Evolutionary conservation across 2,329 filamentous ascomycete species (phyloP).

Genomic region (Penicillium brasilianum): DNA sequence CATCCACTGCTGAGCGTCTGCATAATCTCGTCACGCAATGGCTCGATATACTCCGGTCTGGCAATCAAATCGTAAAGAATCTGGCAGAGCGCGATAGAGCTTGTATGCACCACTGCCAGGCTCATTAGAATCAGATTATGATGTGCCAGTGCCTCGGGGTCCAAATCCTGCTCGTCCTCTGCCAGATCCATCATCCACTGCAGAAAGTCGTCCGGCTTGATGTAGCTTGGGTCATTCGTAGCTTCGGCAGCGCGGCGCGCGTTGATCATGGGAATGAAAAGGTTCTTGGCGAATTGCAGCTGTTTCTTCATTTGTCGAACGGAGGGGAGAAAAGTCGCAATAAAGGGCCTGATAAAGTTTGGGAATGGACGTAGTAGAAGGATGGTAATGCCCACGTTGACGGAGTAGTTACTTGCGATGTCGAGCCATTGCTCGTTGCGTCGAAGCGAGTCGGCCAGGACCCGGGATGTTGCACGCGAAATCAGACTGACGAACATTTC

Average conservation of each 20-base stretch:
- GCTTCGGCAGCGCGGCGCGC: slow-evolving; percentile 33
- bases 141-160: slow-evolving; percentile 33
- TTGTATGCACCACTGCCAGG: slow-evolving; percentile 37
- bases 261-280: slow-evolving; percentile 43
- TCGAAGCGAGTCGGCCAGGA: slow-evolving; percentile 45
- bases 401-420: slow-evolving; percentile 40
- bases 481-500: slow-evolving; percentile 41
- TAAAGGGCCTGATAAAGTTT: slow-evolving; percentile 38
- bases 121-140: slow-evolving; percentile 35
- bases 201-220: slow-evolving; percentile 38
- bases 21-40: slow-evolving; percentile 57
- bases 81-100: slow-evolving; percentile 43
- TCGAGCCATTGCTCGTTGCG: slow-evolving; percentile 48
- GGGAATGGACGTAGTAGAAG: slow-evolving; percentile 43
- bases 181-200: slow-evolving; percentile 42
- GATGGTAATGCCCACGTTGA: slow-evolving; percentile 41
- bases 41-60: slow-evolving; percentile 55
- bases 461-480: slow-evolving; percentile 46
- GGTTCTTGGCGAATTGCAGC: slow-evolving; percentile 36
- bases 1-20: slow-evolving; percentile 31
- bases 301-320: slow-evolving; percentile 40
- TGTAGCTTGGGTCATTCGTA: slow-evolving; percentile 21
- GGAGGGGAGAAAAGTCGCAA: slow-evolving; percentile 42
- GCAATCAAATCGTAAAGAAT: slow-evolving; percentile 58
- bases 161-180: slow-evolving; percentile 27